Base-by-base conservation (phyloP, 2,329 filamentous ascomycete genomes). In the Arthrobotrys entomopaga region DNA sequence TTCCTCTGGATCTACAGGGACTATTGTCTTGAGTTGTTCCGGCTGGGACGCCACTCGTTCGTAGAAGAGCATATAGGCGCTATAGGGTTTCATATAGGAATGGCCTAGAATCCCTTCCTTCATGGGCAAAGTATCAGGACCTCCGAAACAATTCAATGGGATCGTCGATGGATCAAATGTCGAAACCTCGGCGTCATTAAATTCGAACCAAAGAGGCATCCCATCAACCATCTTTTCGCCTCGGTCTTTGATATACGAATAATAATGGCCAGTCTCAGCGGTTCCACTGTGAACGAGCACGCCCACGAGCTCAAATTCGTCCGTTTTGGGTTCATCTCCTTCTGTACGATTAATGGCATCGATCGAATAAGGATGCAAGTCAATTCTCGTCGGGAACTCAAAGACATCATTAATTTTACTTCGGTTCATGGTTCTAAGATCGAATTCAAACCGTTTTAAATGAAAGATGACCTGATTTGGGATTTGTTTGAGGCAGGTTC, bases 21-120 rank as follows among this genome's bases (percentile, higher is more conserved):
- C 42, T 0, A 84, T 82, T 10, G 88, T 79, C 1, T 81, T 77
- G 15, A 86, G 82, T 34, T 83, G 83, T n/a, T 86, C 77, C 3
- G 84, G 83, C 65, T 93, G 84, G 3, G 87, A 87, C 0, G 89
- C 89, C 2, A 89, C 87, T 56, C 95, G 88, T 81, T 97, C 91
- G 81, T 99, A 99, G 81, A 99, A 98, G 7, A 99, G 86, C 91
- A 99, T 98, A 81, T 99, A 99, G 11, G 94, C 95, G 80, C 92
- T 98, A 84, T 90, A 90, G 3, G 87, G 86, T 81, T 93, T 94
- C 78, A 89, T 87, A 76, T 77, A 67, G 11, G 77, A 65, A 29
- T 69, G 64, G 0, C 53, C 48, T 7, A 70, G 56, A 20, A 75
- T 19, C 11, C 64, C 65, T 15, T 75, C 71, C 60, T 76, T 77